Conservation (phyloP, 1,284 basidiomycete species). For the Boletus subluridellus region DNA sequence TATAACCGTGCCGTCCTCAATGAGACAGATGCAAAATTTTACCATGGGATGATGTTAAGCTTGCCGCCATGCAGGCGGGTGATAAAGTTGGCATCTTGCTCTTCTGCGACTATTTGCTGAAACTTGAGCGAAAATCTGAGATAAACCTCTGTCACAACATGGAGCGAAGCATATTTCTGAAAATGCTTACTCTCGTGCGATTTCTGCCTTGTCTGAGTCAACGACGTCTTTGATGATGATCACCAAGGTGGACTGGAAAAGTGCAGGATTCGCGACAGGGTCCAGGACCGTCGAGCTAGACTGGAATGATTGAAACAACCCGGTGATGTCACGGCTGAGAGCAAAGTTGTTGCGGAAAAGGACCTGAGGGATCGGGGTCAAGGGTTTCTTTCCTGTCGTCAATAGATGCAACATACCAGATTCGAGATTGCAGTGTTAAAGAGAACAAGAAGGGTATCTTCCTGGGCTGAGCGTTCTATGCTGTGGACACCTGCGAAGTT, state of each 20-base stretch:
- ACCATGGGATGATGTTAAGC: constrained; percentile 54
- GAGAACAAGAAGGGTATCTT: constrained; percentile 58
- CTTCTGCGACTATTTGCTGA: constrained; percentile 52
- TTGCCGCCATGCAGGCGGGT: constrained; percentile 51
- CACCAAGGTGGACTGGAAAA: constrained; percentile 56
- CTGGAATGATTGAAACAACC: constrained; percentile 62
- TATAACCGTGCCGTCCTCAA: background rate
- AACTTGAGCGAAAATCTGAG: constrained; percentile 52
- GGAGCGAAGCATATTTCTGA: background rate
- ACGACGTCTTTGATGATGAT: constrained; percentile 68
- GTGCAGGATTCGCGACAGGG: constrained; percentile 51
- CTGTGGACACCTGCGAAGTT: constrained; percentile 52
- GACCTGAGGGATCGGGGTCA: constrained; percentile 39
- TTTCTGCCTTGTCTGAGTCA: constrained; percentile 52
- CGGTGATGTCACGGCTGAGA: constrained; percentile 54
- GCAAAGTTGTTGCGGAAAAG: constrained; percentile 65
- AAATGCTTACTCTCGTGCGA: constrained; percentile 48
- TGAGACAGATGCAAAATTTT: background rate
- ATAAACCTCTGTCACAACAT: background rate
- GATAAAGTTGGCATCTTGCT: constrained; percentile 61
- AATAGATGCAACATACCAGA: constrained; percentile 37
- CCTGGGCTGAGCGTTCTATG: constrained; percentile 58
- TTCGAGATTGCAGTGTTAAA: constrained; percentile 66
- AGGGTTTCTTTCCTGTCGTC: background rate
- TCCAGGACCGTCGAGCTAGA: constrained; percentile 57